phyloP scores from a whole-genome alignment of 2,329 filamentous ascomycete genomes.

The Calonectria hawksworthii region DNA sequence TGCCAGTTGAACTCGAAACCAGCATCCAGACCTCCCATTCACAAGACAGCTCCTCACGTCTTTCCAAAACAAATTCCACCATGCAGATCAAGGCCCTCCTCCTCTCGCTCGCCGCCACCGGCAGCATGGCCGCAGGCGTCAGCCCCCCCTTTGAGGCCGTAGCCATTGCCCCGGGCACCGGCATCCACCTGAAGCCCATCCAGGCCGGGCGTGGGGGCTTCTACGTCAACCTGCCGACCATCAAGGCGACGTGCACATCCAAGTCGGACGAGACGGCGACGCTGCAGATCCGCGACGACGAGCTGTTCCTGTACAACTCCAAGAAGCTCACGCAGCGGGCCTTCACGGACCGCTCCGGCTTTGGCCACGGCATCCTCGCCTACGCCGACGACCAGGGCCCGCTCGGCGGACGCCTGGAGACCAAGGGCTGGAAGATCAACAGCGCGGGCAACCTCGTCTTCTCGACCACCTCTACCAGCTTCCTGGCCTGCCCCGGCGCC shows the following conservation, averaged over 20 bases:
- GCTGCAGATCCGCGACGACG: conserved; percentile 62
- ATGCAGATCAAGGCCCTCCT: conserved; percentile 48
- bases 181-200: conserved; percentile 61
- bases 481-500: conserved; percentile 68
- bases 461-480: conserved; percentile 49
- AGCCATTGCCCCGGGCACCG: conserved; percentile 63
- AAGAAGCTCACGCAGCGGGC: conserved; percentile 61
- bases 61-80: background rate
- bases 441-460: conserved; percentile 61
- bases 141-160: conserved; percentile 62
- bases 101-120: conserved; percentile 43
- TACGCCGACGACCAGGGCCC: conserved; percentile 62
- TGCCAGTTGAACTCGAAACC: background rate
- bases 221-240: conserved; percentile 57
- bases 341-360: conserved; percentile 69
- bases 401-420: conserved; percentile 58
- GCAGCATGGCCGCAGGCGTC: conserved; percentile 45
- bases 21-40: background rate
- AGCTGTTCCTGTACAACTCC: conserved; percentile 61
- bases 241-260: conserved; percentile 64
- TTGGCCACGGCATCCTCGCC: conserved; percentile 66
- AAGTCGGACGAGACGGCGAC: conserved; percentile 58
- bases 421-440: conserved; percentile 62
- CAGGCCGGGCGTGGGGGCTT: conserved; percentile 61
- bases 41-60: background rate